phyloP scores from a whole-genome alignment of 1,139 yeast species.

The Lodderomyces beijingensis region DNA sequence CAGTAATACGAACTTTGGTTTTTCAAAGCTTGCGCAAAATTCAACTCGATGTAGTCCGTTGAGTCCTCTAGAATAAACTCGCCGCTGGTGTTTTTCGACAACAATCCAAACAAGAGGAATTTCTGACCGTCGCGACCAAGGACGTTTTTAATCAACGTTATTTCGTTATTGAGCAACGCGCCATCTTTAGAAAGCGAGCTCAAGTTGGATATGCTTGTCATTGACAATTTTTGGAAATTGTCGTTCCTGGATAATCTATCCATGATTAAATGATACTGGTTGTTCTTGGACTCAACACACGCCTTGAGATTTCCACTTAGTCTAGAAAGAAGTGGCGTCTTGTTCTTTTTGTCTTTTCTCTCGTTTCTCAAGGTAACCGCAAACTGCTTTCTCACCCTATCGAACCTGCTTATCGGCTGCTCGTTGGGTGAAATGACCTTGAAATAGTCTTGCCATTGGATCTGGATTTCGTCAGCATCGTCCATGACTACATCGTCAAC shows the following conservation, averaged over 20 bases:
- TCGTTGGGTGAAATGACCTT: conserved; percentile 58
- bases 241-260: conserved; percentile 78
- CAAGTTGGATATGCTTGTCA: conserved; percentile 34
- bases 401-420: conserved; percentile 67
- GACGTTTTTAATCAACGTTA: conserved; percentile 76
- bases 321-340: conserved; percentile 11
- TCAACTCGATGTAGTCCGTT: conserved; percentile 71
- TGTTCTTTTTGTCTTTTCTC: no score
- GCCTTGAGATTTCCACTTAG: conserved; percentile 6
- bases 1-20: conserved; percentile 67
- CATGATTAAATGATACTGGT: conserved; percentile 54
- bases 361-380: conserved; percentile 24
- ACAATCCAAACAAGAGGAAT: conserved; percentile 74
- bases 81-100: conserved; percentile 62
- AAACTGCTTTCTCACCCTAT: conserved; percentile 62
- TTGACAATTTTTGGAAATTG: conserved; percentile 53
- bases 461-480: conserved; percentile 15
- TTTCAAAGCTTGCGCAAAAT: conserved; percentile 60
- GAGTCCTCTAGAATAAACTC: conserved; percentile 76
- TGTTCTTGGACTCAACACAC: conserved; percentile 26
- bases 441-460: conserved; percentile 74
- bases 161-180: conserved; percentile 38
- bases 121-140: conserved; percentile 78
- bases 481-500: conserved; percentile 17
- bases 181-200: conserved; percentile 13